These are phyloP conservation scores for Graphilbum fragrans DNA, from an alignment of 2,329 filamentous ascomycete species.

Conservation along the genomic window DNA sequence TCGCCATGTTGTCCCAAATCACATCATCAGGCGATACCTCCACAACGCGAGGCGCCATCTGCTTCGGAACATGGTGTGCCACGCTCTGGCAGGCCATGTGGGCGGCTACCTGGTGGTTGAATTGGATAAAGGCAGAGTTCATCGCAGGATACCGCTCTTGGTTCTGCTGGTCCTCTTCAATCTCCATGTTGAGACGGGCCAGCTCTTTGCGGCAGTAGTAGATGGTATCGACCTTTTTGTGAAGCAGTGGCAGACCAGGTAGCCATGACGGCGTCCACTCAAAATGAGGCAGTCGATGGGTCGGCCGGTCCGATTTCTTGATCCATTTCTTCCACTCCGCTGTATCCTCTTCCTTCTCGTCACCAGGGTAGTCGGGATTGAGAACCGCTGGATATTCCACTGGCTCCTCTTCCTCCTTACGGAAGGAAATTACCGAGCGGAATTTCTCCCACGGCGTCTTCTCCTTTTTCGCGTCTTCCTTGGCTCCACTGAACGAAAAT, in stretches of 20 bases:
- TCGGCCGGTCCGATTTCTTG: conserved; percentile 70
- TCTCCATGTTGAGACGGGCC: conserved; percentile 79
- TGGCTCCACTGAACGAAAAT: conserved; percentile 20
- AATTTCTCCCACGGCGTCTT: conserved; percentile 38
- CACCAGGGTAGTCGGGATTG: conserved; percentile 45
- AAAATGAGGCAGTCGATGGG: conserved; percentile 59
- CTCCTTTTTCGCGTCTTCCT: conserved; percentile 19
- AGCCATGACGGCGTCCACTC: conserved; percentile 53
- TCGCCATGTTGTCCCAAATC: conserved; percentile 94
- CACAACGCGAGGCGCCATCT: conserved; percentile 87
- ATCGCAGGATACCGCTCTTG: conserved; percentile 80
- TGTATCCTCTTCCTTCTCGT: conserved; percentile 48
- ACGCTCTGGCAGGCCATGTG: conserved; percentile 96
- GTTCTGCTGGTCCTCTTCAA: conserved; percentile 77
- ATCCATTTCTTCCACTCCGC: conserved; percentile 77
- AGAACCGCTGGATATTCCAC: conserved; percentile 51
- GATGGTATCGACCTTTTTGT: conserved; percentile 89
- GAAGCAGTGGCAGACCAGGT: conserved; percentile 64
- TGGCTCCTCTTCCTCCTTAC: conserved; percentile 24
- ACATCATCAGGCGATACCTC: conserved; percentile 91
- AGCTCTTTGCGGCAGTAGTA: conserved; percentile 81
- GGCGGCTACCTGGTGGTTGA: conserved; percentile 93
- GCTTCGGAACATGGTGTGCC: conserved; percentile 80
- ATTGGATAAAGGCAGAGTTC: conserved; percentile 97
- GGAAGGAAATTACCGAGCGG: conserved; percentile 17